Percentiles rank a stretch among this genome's conserved stretches.
Evolutionary conservation across 306 rosid species (phyloP).

Genomic region (Cicer arietinum): DNA sequence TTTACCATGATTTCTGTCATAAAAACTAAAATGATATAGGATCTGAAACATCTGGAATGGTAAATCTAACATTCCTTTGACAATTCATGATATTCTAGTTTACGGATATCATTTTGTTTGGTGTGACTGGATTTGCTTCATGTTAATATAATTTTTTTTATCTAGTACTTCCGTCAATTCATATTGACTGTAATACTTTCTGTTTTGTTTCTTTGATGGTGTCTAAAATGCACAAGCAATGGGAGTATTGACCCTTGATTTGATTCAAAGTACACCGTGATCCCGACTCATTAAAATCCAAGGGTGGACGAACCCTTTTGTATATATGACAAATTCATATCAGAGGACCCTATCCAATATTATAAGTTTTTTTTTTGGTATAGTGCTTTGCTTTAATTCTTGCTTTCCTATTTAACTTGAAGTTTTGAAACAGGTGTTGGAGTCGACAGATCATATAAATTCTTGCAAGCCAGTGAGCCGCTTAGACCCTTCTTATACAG

Average conservation of each 20-base stretch:
- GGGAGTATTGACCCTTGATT: background rate
- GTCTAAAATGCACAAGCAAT: background rate
- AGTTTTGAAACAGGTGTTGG: slow-evolving; percentile 74
- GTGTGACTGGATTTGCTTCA: background rate
- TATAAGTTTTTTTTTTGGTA: background rate
- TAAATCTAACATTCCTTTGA: background rate
- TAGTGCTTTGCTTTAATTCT: slow-evolving; percentile 1
- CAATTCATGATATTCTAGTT: background rate
- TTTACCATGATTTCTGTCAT: background rate
- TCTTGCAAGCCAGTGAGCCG: slow-evolving; percentile 91
- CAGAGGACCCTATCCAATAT: background rate
- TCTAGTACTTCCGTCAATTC: background rate
- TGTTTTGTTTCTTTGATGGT: background rate
- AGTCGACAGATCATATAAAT: slow-evolving; percentile 93
- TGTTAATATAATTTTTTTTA: background rate
- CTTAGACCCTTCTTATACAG: slow-evolving; percentile 80
- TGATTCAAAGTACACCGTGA: background rate
- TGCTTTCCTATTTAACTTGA: slow-evolving; percentile 35
- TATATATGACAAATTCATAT: background rate
- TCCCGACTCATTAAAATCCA: background rate
- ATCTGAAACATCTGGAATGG: background rate
- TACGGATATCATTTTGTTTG: background rate
- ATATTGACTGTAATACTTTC: background rate
- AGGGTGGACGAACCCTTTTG: background rate
- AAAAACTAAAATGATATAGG: too few relatives aligned